These are phyloP conservation scores for Hanseniaspora meyeri DNA, from an alignment of 805 yeast genomes.

Conservation along the genomic window DNA sequence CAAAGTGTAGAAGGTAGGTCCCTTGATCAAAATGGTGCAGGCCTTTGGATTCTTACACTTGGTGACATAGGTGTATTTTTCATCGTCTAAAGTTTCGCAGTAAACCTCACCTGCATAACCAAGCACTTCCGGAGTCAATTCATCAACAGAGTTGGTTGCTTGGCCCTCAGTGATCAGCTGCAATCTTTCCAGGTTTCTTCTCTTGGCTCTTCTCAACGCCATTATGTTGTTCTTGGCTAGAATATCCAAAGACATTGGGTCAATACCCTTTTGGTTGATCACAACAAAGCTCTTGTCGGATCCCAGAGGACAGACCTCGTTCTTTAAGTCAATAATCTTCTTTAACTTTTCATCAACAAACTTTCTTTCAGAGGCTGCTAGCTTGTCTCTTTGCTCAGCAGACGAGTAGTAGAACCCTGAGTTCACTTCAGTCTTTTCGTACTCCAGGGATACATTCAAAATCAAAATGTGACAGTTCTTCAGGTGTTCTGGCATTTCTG, in stretches of 20 bases:
- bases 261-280: constrained; percentile 96
- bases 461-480: constrained; percentile 75
- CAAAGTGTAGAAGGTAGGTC: constrained; percentile 78
- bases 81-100: constrained; percentile 92
- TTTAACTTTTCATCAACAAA: constrained; percentile 88
- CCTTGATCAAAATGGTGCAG: constrained; percentile 83
- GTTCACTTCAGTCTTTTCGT: constrained; percentile 95
- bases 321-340: constrained; percentile 85
- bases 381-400: constrained; percentile 91
- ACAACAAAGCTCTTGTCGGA: constrained; percentile 73
- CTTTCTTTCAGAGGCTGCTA: constrained; percentile 83
- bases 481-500: constrained; percentile 91
- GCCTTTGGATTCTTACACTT: constrained; percentile 81
- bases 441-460: constrained; percentile 86
- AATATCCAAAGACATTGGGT: constrained; percentile 92
- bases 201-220: constrained; percentile 93
- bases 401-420: constrained; percentile 87
- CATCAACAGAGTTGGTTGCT: constrained; percentile 96
- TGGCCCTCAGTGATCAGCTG: constrained; percentile 95
- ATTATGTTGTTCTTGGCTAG: constrained; percentile 84
- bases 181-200: constrained; percentile 97
- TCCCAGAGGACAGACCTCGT: constrained; percentile 73
- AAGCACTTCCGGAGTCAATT: constrained; percentile 60
- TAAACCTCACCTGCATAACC: constrained; percentile 86
- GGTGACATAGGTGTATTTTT: constrained; percentile 90